Evolutionary conservation across 1,284 basidiomycete species (phyloP).

Genomic region (Papiliotrema fonsecae): DNA sequence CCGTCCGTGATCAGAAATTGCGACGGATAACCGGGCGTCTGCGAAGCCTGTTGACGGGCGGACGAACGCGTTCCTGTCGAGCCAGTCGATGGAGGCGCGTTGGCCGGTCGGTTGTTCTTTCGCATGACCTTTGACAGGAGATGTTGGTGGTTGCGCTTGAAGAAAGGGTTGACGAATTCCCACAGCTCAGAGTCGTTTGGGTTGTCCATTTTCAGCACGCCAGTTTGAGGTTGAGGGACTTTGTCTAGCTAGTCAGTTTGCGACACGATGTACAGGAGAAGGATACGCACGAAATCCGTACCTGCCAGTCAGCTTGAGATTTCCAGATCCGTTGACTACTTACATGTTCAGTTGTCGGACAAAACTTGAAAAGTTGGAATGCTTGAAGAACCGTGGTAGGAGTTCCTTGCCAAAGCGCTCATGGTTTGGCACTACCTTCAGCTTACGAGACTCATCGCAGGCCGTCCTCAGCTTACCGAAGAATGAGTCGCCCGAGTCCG

Average conservation of each 20-base stretch:
- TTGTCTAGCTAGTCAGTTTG: slow-evolving; percentile 54
- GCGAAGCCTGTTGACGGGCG: slow-evolving; percentile 21
- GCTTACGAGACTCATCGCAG: not conserved
- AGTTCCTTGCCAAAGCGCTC: slow-evolving; percentile 88
- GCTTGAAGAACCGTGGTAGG: slow-evolving; percentile 92
- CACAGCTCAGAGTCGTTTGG: slow-evolving; percentile 71
- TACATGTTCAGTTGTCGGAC: slow-evolving; percentile 93
- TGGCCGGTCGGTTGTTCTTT: slow-evolving; percentile 55
- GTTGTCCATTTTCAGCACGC: slow-evolving; percentile 72
- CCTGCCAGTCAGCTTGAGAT: slow-evolving; percentile 8
- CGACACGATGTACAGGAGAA: not conserved
- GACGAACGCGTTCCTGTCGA: slow-evolving; percentile 25
- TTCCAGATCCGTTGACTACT: slow-evolving; percentile 5
- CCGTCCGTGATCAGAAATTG: slow-evolving; percentile 40
- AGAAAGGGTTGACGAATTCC: slow-evolving; percentile 89
- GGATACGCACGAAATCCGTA: slow-evolving; percentile 67
- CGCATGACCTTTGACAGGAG: slow-evolving; percentile 83
- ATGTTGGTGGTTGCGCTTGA: slow-evolving; percentile 83
- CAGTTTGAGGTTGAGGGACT: slow-evolving; percentile 92
- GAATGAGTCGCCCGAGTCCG: slow-evolving; percentile 82
- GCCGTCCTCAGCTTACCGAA: slow-evolving; percentile 58
- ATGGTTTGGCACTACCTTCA: slow-evolving; percentile 73
- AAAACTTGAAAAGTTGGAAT: slow-evolving; percentile 89
- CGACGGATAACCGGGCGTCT: not conserved
- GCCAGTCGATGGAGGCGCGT: slow-evolving; percentile 10